These are phyloP conservation scores for Penicillium sp. DNA, from an alignment of 2,329 filamentous ascomycete genomes.

Conservation along the genomic window DNA sequence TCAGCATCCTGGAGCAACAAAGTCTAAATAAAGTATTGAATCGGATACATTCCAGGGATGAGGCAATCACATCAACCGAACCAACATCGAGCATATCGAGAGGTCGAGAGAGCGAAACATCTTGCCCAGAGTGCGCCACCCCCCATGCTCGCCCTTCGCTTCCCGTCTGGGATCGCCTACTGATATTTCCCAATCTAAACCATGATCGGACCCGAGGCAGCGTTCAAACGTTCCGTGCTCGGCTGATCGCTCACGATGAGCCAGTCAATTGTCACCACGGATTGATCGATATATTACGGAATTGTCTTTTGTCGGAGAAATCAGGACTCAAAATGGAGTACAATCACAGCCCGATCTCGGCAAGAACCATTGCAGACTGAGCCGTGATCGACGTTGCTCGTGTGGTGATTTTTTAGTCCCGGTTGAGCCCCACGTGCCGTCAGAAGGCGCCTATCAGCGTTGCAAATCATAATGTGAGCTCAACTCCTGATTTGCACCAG, in stretches of 20 bases:
- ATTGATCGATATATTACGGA: too few relatives aligned
- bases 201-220: slow-evolving; percentile 6
- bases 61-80: too few relatives aligned
- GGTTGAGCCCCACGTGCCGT: slow-evolving; percentile 15
- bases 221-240: slow-evolving; percentile 6
- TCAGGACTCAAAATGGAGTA: not conserved
- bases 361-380: not conserved
- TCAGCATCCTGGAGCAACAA: too few relatives aligned
- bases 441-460: slow-evolving; percentile 14
- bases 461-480: slow-evolving; percentile 11
- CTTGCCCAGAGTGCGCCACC: too few relatives aligned
- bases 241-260: slow-evolving; percentile 6
- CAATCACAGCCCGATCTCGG: slow-evolving; percentile 4
- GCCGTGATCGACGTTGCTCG: not conserved
- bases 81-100: too few relatives aligned
- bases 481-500: not conserved
- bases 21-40: too few relatives aligned
- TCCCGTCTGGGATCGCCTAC: slow-evolving; percentile 5
- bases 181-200: slow-evolving; percentile 2
- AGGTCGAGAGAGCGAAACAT: too few relatives aligned
- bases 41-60: too few relatives aligned
- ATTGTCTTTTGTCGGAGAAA: too few relatives aligned
- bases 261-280: slow-evolving; percentile 7
- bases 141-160: not conserved
- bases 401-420: slow-evolving; percentile 7